phyloP scores from a whole-genome alignment of 176 grass and related monocot species.

The Oryza officinalis region DNA sequence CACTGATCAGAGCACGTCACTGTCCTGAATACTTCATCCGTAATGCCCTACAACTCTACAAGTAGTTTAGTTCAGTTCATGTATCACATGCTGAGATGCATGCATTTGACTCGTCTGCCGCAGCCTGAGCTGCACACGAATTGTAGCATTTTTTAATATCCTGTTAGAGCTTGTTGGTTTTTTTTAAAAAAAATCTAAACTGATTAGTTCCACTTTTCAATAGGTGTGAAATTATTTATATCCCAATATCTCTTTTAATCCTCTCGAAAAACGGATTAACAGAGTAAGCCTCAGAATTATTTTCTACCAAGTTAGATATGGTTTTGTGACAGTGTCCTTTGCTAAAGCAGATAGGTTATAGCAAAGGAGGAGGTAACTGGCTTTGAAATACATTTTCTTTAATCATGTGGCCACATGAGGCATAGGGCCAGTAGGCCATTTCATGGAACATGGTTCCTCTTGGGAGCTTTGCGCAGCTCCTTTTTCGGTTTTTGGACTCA shows the following conservation, averaged over 20 bases:
- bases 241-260: no score
- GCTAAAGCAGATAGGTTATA: not conserved
- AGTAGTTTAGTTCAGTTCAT: not conserved
- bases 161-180: no score
- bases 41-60: no score
- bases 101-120: not conserved
- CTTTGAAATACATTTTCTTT: constrained; percentile 10
- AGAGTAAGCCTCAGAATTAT: no score
- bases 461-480: not conserved
- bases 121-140: not conserved
- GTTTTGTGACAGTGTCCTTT: not conserved
- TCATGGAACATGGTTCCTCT: not conserved
- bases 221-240: no score
- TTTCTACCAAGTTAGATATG: no score
- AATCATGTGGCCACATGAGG: constrained; percentile 21
- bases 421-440: not conserved
- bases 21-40: not conserved
- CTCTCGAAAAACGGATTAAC: no score
- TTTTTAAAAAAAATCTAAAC: no score
- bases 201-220: no score
- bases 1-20: not conserved
- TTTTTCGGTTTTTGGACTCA: not conserved
- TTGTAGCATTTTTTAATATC: no score
- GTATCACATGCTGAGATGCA: not conserved
- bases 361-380: not conserved